Conservation (phyloP, 129 eudicot species). For the Erigeron canadensis region DNA sequence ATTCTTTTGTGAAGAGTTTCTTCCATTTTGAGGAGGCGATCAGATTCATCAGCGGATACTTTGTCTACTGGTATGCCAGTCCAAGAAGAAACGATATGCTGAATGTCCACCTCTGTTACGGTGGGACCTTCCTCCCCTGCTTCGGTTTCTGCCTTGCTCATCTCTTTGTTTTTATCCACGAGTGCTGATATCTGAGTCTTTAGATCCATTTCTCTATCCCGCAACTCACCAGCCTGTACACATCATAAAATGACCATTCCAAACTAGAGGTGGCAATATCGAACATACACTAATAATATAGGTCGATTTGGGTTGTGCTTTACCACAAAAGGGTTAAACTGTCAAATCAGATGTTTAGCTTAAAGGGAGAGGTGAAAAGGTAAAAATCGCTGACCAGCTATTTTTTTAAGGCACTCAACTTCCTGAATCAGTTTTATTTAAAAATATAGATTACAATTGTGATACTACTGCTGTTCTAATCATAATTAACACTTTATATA, state of each 20-base stretch:
- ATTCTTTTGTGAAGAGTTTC: conserved; percentile 72
- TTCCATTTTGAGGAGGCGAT: conserved; percentile 96
- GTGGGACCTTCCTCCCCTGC: conserved; percentile 78
- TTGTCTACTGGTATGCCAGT: conserved; percentile 90
- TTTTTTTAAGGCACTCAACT: too few relatives aligned
- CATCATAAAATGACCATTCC: background rate
- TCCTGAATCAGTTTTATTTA: too few relatives aligned
- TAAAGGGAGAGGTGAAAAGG: too few relatives aligned
- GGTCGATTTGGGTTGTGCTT: too few relatives aligned
- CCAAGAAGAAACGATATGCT: conserved; percentile 85
- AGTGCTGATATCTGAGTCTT: conserved; percentile 74
- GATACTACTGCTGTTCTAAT: too few relatives aligned
- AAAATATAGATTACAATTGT: too few relatives aligned
- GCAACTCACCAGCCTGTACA: conserved; percentile 75
- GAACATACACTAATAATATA: too few relatives aligned
- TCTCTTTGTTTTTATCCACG: conserved; percentile 71
- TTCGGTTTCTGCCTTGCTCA: conserved; percentile 81
- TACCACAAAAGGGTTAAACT: background rate
- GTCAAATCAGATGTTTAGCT: background rate
- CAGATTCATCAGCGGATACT: conserved; percentile 85
- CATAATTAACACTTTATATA: too few relatives aligned
- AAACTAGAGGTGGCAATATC: background rate
- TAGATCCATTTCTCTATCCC: conserved; percentile 86
- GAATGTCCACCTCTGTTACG: conserved; percentile 81
- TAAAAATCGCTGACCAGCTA: too few relatives aligned